These are phyloP conservation scores for Capsicum chinense DNA, from an alignment of 257 asterid genomes.

Conservation along the genomic window DNA sequence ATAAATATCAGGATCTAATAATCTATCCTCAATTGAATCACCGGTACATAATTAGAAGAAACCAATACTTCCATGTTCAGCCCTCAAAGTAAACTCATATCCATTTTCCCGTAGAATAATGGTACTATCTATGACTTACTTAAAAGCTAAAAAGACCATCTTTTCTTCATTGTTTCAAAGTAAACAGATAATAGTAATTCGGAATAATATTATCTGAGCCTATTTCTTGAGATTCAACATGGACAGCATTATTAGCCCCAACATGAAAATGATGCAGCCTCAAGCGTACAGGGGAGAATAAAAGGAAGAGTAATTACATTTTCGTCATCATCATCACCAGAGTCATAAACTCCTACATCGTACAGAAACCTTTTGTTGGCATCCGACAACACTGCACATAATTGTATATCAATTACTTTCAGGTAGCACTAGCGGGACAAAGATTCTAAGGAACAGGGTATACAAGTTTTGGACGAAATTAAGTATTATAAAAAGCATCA, in stretches of 20 bases:
- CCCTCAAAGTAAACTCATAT: neutral
- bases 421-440: constrained; percentile 13
- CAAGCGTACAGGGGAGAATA: neutral
- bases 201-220: neutral
- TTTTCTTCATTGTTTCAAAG: neutral
- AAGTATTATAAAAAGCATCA: neutral
- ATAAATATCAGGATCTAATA: neutral
- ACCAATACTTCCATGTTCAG: neutral
- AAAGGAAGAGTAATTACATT: constrained; percentile 45
- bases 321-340: constrained; percentile 74
- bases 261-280: neutral
- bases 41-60: neutral
- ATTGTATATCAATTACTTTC: neutral
- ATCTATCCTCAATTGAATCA: neutral
- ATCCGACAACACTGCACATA: constrained; percentile 72
- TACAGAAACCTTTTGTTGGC: constrained; percentile 74
- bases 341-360: constrained; percentile 84
- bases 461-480: neutral
- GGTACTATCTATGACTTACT: neutral
- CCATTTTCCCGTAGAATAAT: neutral
- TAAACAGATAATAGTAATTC: no score
- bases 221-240: neutral
- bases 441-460: constrained; percentile 30
- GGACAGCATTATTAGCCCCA: neutral
- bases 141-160: neutral